Base-by-base conservation (phyloP, 1,139 yeast genomes). In the Yamadazyma membranifaciens region DNA sequence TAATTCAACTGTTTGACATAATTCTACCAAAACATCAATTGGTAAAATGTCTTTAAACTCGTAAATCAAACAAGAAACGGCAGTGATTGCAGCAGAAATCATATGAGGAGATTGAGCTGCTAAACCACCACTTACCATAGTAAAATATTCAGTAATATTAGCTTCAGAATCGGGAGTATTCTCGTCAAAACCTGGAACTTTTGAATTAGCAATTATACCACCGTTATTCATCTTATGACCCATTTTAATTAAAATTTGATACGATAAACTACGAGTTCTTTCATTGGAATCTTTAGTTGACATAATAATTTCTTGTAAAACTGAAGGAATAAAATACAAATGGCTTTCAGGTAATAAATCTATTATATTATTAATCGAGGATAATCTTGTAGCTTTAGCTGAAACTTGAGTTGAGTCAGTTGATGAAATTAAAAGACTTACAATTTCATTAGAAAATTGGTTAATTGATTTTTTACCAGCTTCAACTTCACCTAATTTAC, bases 41-140 rank as follows among this genome's bases (percentile, higher is more conserved):
- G 80, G 75, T 51, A 85, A 65, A 36, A 70, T 67, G 43, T 78
- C 78, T 54, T 85, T 84, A 68, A 88, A 94, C 63, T 92, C 98
- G 61, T 81, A 92, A 34, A 92, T 75, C 40, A 91, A 70, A 57
- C 97, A 83, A 33, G 96, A 83, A 42, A 92, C 73, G 0, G 96
- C 95, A 7, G 96, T 88, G 50, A 94, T 82, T 12, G 98, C 84
- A 13, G 98, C 97, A 55, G 96, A 87, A 36, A 92, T 86, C 96
- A 91, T 91, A 62, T 91, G 96, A 26, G 95, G 92, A 32, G 94
- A 78, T 52, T 85, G 83, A 41, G 96, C 97, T 29, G 95, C 96
- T 51, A 94, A 74, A 66, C 98, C 99, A 35, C 97, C 98, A 63
- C 94, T 81, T 17, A 92, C 85, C 86, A 92, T 88, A 27, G 95